phyloP scores from a whole-genome alignment of 2,329 filamentous ascomycete genomes.

The Zymoseptoria tritici region DNA sequence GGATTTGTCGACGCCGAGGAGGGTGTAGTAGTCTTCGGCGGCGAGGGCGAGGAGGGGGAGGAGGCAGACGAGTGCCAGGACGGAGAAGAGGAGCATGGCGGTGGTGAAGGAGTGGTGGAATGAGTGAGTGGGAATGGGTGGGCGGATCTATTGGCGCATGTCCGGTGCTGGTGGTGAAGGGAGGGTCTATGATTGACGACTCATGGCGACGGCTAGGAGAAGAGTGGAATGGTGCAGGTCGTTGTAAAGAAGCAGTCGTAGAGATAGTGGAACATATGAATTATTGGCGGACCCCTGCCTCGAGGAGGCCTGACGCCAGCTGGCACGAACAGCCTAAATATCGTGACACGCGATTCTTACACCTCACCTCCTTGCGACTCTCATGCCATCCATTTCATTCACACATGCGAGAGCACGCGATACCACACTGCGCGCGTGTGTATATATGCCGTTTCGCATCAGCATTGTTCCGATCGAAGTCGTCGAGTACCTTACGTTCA shows the following conservation, averaged over 20 bases:
- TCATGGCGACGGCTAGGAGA: background rate
- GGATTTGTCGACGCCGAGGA: conserved; percentile 70
- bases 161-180: background rate
- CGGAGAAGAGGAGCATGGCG: conserved; percentile 38
- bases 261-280: background rate
- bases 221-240: background rate
- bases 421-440: too few species aligned
- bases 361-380: background rate
- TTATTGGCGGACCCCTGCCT: background rate
- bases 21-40: conserved; percentile 70
- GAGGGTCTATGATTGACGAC: background rate
- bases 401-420: too few species aligned
- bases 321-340: background rate
- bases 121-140: background rate
- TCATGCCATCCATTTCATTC: too few species aligned
- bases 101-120: background rate
- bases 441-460: too few species aligned
- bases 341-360: background rate
- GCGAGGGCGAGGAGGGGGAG: conserved; percentile 37
- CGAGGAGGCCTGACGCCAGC: background rate
- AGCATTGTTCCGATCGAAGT: too few species aligned
- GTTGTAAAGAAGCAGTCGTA: background rate
- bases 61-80: conserved; percentile 37
- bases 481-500: too few species aligned
- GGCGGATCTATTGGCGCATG: background rate